Conservation (phyloP, 2,329 filamentous ascomycete species). For the Alternaria sp. region DNA sequence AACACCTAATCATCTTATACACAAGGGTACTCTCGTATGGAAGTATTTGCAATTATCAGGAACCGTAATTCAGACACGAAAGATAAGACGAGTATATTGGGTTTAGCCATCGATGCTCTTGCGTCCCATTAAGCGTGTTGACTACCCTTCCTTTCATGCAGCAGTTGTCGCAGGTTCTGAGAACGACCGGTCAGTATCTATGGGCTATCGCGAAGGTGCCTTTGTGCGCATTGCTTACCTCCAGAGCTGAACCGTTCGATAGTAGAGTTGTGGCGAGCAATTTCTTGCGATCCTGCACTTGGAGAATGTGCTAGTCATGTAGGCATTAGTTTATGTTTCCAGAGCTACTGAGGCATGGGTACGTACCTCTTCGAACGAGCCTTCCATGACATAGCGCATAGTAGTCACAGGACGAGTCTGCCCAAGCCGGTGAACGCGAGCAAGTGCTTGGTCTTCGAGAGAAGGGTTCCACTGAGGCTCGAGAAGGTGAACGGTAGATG, state of each 20-base stretch:
- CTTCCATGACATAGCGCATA: slow-evolving; percentile 47
- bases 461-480: slow-evolving; percentile 60
- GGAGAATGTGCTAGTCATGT: background rate
- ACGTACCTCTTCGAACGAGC: slow-evolving; percentile 45
- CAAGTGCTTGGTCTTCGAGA: slow-evolving; percentile 54
- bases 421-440: slow-evolving; percentile 33
- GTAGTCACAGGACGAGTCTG: slow-evolving; percentile 42
- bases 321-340: background rate
- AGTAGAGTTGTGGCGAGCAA: background rate
- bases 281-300: slow-evolving; percentile 5
- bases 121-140: background rate
- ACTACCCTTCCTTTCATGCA: background rate
- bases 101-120: background rate
- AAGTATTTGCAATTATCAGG: background rate
- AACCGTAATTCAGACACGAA: background rate
- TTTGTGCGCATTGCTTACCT: background rate
- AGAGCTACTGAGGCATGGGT: too few species aligned
- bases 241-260: background rate
- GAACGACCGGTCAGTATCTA: background rate
- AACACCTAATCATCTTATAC: too few species aligned
- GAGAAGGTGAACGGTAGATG: slow-evolving; percentile 57
- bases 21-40: too few species aligned
- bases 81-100: background rate
- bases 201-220: fast-evolving
- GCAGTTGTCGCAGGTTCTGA: background rate